A percentile compares a stretch with the other conserved stretches of the same genome.
Conservation (phyloP, 2,329 filamentous ascomycete genomes). For the Chaetomiaceae sp. region DNA sequence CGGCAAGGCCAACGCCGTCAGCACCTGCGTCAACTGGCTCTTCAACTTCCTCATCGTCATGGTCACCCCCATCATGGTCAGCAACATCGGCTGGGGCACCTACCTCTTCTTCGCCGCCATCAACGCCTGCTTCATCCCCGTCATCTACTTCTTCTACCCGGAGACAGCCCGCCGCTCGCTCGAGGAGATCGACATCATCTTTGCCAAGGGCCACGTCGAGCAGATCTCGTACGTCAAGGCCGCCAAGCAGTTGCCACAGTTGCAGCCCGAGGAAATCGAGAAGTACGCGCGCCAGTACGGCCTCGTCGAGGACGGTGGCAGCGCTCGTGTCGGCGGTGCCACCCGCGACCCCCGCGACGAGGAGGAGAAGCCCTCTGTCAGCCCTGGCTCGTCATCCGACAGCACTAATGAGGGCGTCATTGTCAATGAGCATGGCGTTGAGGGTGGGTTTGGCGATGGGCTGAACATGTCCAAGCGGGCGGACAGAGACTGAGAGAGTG, state of each 20-base stretch:
- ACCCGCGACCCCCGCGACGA: constrained; percentile 9
- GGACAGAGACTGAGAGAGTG: constrained; percentile 1
- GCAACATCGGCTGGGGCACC: constrained; percentile 47
- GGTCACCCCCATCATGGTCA: constrained; percentile 58
- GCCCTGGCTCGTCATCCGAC: neutral
- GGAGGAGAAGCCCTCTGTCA: constrained; percentile 14
- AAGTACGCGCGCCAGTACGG: constrained; percentile 37
- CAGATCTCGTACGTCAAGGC: constrained; percentile 57
- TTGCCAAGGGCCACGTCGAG: constrained; percentile 52
- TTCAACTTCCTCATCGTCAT: constrained; percentile 63
- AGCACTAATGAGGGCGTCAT: constrained; percentile 5
- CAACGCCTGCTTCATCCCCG: constrained; percentile 48
- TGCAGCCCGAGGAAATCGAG: constrained; percentile 49
- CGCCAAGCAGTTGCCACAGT: constrained; percentile 50
- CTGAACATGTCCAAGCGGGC: constrained; percentile 6
- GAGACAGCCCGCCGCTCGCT: constrained; percentile 52
- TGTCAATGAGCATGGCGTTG: constrained; percentile 14
- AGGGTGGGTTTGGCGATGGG: constrained; percentile 13
- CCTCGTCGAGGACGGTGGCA: constrained; percentile 20
- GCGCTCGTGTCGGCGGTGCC: neutral
- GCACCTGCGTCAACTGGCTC: constrained; percentile 57
- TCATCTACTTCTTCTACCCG: constrained; percentile 49
- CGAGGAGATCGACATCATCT: constrained; percentile 65
- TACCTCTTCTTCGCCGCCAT: constrained; percentile 53
- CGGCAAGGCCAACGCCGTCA: constrained; percentile 59